Base-by-base conservation (phyloP, 352 stramenopile genomes). In the Phytophthora ohioensis region DNA sequence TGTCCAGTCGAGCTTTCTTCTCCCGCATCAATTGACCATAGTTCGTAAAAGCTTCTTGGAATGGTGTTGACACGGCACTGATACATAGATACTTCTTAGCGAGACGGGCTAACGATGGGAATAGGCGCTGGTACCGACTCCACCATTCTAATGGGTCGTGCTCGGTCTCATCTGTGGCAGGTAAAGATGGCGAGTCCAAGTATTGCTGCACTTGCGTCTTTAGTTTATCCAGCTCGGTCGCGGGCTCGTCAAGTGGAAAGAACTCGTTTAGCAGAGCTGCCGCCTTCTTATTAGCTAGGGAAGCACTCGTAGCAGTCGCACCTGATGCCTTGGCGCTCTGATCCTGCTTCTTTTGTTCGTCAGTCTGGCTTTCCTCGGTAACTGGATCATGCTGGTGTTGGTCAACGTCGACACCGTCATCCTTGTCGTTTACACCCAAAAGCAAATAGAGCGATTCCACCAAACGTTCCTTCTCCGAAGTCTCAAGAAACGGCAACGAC, bases 81-180 rank as follows among this genome's bases (percentile, higher is more conserved):
- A 95, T 90, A 61, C 85, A 92, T 27, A 95, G 53, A 61, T 90
- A 92, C 52, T 89, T 88, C 58, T 88, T 91, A 3, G 88, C 85
- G 3, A 93, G 76, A 51, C 87, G 85, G 12, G 88, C 82, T 13
- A 95, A 63, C 30, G 75, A 84, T 32, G 85, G 85, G 49, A 93
- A 92, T 39, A 84, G 73, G 5, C 85, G 85, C 39, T 87, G 81
- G 39, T 93, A 91, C 3, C 86, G 82, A 67, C 80, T 90, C 87
- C 87, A 95, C 87, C 87, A 95, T 53, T 91, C 85, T 2, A 95
- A 73, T n/a, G 85, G 85, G 35, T 95, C 87, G 56, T 90, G 90
- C 58, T 91, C 87, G 41, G 70, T 80, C 53, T 92, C 80, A 60
- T 92, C 82, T 3, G 84, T 91, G 4, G 85, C 78, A 7, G 85